Conservation (phyloP, 306 rosid genomes). For the Carpinus viminea region DNA sequence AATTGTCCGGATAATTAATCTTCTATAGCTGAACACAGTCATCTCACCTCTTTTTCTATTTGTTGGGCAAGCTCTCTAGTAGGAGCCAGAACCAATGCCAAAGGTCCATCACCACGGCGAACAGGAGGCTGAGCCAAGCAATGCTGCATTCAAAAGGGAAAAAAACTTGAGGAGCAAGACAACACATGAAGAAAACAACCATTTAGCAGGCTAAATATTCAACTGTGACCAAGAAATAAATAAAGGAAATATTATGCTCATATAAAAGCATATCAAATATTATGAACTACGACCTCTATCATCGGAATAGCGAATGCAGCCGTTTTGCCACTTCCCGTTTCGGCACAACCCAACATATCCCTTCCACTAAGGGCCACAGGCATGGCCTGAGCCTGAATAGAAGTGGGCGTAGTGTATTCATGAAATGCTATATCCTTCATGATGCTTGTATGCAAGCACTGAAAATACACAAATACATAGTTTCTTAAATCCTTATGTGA, state of each 20-base stretch:
- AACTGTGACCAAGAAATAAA: slow-evolving; percentile 13
- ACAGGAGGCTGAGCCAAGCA: slow-evolving; percentile 76
- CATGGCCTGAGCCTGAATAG: slow-evolving; percentile 93
- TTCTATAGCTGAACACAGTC: slow-evolving; percentile 7
- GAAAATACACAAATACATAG: slow-evolving; percentile 23
- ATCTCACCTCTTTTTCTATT: slow-evolving; percentile 79
- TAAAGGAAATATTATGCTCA: slow-evolving; percentile 10
- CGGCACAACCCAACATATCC: slow-evolving; percentile 89
- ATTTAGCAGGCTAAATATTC: slow-evolving; percentile 3
- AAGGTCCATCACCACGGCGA: slow-evolving; percentile 76
- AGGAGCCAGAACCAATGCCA: slow-evolving; percentile 85
- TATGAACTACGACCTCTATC: slow-evolving; percentile 63
- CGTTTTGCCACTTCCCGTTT: slow-evolving; percentile 92
- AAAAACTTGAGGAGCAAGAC: slow-evolving; percentile 8
- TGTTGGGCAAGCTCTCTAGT: slow-evolving; percentile 95
- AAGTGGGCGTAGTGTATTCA: slow-evolving; percentile 83
- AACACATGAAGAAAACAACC: slow-evolving; percentile 2
- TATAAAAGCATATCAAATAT: slow-evolving; percentile 20
- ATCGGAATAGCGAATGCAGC: slow-evolving; percentile 87
- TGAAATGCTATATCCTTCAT: slow-evolving; percentile 86
- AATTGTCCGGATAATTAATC: slow-evolving; percentile 4
- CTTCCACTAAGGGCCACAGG: slow-evolving; percentile 81
- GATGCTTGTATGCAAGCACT: slow-evolving; percentile 72
- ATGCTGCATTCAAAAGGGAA: slow-evolving; percentile 41
- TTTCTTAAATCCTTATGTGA: background rate